Conservation (phyloP, 176 grass and related monocot species). For the Tuctoria greenei region DNA sequence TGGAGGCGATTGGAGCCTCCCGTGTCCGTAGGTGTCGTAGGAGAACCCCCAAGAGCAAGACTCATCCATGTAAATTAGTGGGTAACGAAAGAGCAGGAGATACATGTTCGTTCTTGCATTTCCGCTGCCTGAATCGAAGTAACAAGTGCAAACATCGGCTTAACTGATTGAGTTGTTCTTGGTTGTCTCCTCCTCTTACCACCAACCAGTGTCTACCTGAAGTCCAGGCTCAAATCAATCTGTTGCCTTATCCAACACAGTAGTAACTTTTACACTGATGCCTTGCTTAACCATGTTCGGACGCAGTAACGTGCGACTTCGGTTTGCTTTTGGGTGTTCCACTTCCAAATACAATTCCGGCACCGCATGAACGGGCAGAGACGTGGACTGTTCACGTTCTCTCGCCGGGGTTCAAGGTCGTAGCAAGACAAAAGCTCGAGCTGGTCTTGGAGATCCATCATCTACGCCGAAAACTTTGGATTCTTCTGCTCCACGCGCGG, state of each 20-base stretch:
- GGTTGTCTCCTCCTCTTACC: neutral
- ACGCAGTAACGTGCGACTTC: neutral
- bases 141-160: conserved; percentile 10
- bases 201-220: neutral
- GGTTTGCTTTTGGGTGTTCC: neutral
- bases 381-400: neutral
- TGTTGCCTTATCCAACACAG: neutral
- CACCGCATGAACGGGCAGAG: neutral
- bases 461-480: conserved; percentile 8
- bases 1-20: neutral
- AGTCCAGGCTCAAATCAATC: neutral
- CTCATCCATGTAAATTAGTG: conserved; percentile 38
- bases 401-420: no score
- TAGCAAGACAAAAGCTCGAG: neutral
- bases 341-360: neutral
- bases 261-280: neutral
- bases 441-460: neutral
- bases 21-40: conserved; percentile 11
- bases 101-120: conserved; percentile 5
- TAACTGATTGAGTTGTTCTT: neutral
- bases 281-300: neutral
- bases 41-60: no score
- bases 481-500: conserved; percentile 2
- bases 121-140: neutral
- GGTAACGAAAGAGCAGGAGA: neutral